Evolutionary conservation across 495 filamentous ascomycete genomes (phyloP), one percentile per base, ranked within the genome.

Genomic region (Glonium stellatum): DNA sequence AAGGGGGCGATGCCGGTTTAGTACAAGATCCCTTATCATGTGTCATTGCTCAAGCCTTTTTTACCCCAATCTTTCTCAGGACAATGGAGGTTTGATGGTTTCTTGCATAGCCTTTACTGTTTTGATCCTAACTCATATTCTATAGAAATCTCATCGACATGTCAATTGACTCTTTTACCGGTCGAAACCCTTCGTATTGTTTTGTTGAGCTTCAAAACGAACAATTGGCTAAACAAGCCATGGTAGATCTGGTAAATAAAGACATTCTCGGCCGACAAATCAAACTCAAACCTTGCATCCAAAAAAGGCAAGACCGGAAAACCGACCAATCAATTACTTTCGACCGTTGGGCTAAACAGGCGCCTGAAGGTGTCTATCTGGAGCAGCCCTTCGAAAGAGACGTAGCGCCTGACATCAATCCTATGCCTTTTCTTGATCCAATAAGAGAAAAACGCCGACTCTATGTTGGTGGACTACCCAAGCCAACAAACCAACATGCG

Each of bases 151-250:
- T 79, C 39, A 82, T 88, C 59, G 82, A 84, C 66, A 85, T 87
- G 67, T 82, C 83, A 9, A 76, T 85, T 52, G 84, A 88, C 67
- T 82, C 84, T 18, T 82, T 85, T 66, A 84, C 82, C 22, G 82
- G 82, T 47, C 72, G 84, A 13, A 88, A 88, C 68, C 84, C 84
- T 3, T 85, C 83, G 5, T 88, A 87, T 72, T 88, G 85, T 72
- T 88, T 87, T 55, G 79, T 87, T 53, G 84, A 88, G 63, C 77
- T 87, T 54, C 59, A 72, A 19, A 78, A 74, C 34, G 75, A 76
- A 57, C 80, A 82, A n/a, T 64, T 78, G 19, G 84, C 84, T 0
- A 76, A 80, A n/a, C 69, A 66, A 0, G 83, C 82, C 22, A 84
- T 86, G 73, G 61, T 60, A 19, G 69, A 78, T 27, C 69, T 86